Percentiles rank a stretch among this genome's conserved stretches.
Evolutionary conservation across 495 filamentous ascomycete species (phyloP).

Genomic region (Podospora australis): DNA sequence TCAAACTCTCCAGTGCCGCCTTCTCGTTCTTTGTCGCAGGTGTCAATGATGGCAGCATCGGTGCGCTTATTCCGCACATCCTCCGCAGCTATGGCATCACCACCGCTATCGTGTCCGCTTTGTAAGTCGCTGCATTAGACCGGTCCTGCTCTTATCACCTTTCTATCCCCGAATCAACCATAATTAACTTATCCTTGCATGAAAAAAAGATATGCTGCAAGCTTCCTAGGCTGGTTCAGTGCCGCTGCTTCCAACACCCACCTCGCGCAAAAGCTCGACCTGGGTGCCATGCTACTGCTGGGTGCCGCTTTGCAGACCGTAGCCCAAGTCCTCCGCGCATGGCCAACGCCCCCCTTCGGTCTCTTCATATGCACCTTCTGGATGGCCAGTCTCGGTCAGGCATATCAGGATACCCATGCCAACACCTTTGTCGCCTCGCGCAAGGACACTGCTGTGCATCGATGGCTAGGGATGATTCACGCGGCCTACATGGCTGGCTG

Average conservation of each 20-base stretch:
- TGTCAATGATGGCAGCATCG: constrained; percentile 49
- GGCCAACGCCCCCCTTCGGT: constrained; percentile 39
- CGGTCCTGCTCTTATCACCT: neutral
- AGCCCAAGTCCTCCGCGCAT: constrained; percentile 42
- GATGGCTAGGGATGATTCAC: constrained; percentile 53
- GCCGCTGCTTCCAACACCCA: constrained; percentile 44
- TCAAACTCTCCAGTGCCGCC: constrained; percentile 44
- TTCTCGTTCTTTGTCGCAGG: constrained; percentile 50
- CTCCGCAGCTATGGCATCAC: constrained; percentile 40
- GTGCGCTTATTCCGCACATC: constrained; percentile 51
- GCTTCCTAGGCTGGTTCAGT: constrained; percentile 36
- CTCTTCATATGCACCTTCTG: constrained; percentile 45
- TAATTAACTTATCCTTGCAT: too few relatives aligned
- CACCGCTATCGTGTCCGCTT: constrained; percentile 42
- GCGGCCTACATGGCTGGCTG: constrained; percentile 49
- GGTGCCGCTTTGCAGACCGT: constrained; percentile 43
- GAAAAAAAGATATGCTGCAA: neutral
- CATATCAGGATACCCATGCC: constrained; percentile 47
- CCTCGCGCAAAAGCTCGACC: constrained; percentile 35
- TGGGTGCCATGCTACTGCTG: constrained; percentile 42
- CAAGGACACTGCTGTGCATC: constrained; percentile 39
- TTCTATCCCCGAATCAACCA: too few relatives aligned
- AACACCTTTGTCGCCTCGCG: constrained; percentile 43
- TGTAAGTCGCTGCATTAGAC: constrained; percentile 39
- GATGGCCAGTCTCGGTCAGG: constrained; percentile 43